Evolutionary conservation across 2,329 filamentous ascomycete species (phyloP).

Genomic region (Fusarium piperis): DNA sequence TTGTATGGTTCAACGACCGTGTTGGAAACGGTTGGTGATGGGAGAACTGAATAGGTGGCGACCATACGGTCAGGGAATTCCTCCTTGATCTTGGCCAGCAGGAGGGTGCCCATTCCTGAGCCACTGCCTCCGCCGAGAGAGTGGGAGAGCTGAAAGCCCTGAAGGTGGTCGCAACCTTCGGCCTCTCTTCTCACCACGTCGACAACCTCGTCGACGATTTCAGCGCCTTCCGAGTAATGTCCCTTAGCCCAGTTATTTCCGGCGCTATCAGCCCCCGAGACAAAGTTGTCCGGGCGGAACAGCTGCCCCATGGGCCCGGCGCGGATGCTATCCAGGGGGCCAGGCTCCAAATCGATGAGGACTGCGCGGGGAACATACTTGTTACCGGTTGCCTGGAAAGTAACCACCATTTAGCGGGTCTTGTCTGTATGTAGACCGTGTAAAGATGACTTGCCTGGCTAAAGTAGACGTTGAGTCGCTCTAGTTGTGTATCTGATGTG

Average conservation of each 20-base stretch:
- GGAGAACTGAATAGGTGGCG: slow-evolving; percentile 98
- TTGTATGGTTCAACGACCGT: slow-evolving; percentile 99
- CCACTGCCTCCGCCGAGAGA: slow-evolving; percentile 99
- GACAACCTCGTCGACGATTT: slow-evolving; percentile 96
- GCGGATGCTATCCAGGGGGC: slow-evolving; percentile 99
- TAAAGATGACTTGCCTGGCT: slow-evolving; percentile 65
- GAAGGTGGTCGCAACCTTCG: slow-evolving; percentile 98
- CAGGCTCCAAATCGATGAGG: slow-evolving; percentile 98
- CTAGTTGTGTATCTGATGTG: slow-evolving; percentile 96
- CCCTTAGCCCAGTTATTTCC: slow-evolving; percentile 99
- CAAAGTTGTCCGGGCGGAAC: slow-evolving; percentile 99
- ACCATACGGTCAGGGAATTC: slow-evolving; percentile 99
- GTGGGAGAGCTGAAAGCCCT: slow-evolving; percentile 99
- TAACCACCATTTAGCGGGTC: slow-evolving; percentile 2
- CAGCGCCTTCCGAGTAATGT: slow-evolving; percentile 99
- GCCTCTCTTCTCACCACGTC: slow-evolving; percentile 99
- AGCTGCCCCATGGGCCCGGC: slow-evolving; percentile 98
- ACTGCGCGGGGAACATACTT: slow-evolving; percentile 99
- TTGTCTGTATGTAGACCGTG: background rate
- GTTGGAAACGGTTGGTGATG: slow-evolving; percentile 98
- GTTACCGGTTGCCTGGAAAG: slow-evolving; percentile 83
- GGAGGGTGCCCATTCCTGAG: slow-evolving; percentile 99
- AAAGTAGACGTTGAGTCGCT: slow-evolving; percentile 99
- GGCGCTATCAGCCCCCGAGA: slow-evolving; percentile 98
- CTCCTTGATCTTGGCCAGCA: slow-evolving; percentile 99